Percentiles rank a stretch among this genome's conserved stretches.
Conservation (phyloP, 306 rosid species). For the peach (Prunus persica) region Prunus_persica_NCBIv2 NC_034009.1:28617501-28618000, state of each 20-base stretch:
- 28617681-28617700: constrained; percentile 11
- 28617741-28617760: background rate
- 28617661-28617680: background rate
- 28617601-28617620: background rate
- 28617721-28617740: background rate
- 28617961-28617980: background rate
- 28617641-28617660: background rate
- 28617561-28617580: background rate
- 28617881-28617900: background rate
- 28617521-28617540: constrained; percentile 3
- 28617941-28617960: constrained; percentile 1
- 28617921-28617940: background rate
- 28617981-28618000: background rate
- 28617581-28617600: background rate
- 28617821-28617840: background rate
- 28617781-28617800: constrained; percentile 3
- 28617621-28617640: background rate
- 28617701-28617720: background rate
- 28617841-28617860: background rate
- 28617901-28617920: background rate
- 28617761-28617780: background rate
- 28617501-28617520: background rate
- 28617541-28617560: constrained; percentile 4
- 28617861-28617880: background rate
- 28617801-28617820: background rate